Conservation (phyloP, 805 yeast genomes). For the Candida awuae region DNA sequence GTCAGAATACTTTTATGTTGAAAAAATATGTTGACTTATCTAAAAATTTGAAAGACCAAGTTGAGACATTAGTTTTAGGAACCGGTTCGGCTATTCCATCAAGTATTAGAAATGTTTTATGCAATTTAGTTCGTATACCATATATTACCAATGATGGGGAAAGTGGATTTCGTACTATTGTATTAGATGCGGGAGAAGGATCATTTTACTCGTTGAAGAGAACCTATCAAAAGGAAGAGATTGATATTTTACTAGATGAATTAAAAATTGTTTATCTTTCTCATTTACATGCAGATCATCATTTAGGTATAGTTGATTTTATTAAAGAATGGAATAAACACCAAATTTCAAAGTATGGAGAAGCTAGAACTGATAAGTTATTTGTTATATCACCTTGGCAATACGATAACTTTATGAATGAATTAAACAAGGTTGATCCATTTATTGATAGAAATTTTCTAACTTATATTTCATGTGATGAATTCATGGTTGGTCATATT, state of each 20-base stretch:
- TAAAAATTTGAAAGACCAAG: conserved; percentile 37
- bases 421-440: conserved; percentile 39
- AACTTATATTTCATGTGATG: conserved; percentile 24
- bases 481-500: conserved; percentile 21
- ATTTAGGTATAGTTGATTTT: conserved; percentile 70
- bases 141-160: conserved; percentile 16
- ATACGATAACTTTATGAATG: conserved; percentile 55
- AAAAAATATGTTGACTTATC: conserved; percentile 6
- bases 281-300: conserved; percentile 97
- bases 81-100: conserved; percentile 93
- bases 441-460: conserved; percentile 15
- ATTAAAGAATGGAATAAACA: conserved; percentile 56
- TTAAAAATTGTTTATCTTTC: conserved; percentile 62
- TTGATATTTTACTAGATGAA: conserved; percentile 43
- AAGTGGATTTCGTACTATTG: conserved; percentile 33
- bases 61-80: conserved; percentile 72
- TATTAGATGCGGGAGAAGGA: conserved; percentile 95
- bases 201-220: conserved; percentile 69
- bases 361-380: conserved; percentile 30
- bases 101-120: conserved; percentile 73
- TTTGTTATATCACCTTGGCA: conserved; percentile 71
- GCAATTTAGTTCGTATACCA: conserved; percentile 71
- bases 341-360: conserved; percentile 30
- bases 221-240: conserved; percentile 42
- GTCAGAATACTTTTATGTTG: conserved; percentile 3